Evolutionary conservation across 495 filamentous ascomycete genomes (phyloP), one percentile per base, ranked within the genome.

Genomic region (Evansstolkia leycettana): DNA sequence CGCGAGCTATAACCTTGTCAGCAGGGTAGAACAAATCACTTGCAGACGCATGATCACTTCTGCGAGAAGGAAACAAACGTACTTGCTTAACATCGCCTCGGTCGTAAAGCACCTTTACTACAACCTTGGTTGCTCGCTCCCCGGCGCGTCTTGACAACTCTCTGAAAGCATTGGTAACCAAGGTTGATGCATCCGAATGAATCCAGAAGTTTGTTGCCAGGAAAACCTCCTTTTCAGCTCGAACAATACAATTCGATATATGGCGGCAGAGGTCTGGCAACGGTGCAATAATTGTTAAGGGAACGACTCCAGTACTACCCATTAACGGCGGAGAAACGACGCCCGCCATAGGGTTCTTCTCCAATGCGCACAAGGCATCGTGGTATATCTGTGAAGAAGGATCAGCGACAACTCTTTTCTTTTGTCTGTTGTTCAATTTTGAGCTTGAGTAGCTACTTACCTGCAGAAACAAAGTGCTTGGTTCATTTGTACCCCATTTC

Each of bases 151-250:
- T 60, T 1, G 81, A 80, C 7, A 86, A 64, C 47, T 86, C 81
- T 7, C 54, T 61, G 28, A 88, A 67, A 2, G 76, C 75, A 57
- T 85, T 70, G 9, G 71, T 78, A 32, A 86, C 64, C 33, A 79
- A 66, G 13, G 61, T 73, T 19, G 75, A 75, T 1, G 80, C 78
- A 11, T 76, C 69, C 2, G 78, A 77, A 34, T 75, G 57, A 37
- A 75, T 65, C 82, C 82, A 88, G 54, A 73, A 85, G 42, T 82
- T 82, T 0, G 82, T 88, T 0, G 73, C 78, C 6, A 88, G 53
- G 35, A 77, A 75, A 1, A 88, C 72, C 48, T 88, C 82, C 29
- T 65, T 70, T 49, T 84, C 64, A 1, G 82, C 81, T 1, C 80
- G 68, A 11, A 66, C 79, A 34, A 88, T 85, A 13, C 80, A 66